Base-by-base conservation (phyloP, 331 rosid genomes). In the Malus hybrid region DNA sequence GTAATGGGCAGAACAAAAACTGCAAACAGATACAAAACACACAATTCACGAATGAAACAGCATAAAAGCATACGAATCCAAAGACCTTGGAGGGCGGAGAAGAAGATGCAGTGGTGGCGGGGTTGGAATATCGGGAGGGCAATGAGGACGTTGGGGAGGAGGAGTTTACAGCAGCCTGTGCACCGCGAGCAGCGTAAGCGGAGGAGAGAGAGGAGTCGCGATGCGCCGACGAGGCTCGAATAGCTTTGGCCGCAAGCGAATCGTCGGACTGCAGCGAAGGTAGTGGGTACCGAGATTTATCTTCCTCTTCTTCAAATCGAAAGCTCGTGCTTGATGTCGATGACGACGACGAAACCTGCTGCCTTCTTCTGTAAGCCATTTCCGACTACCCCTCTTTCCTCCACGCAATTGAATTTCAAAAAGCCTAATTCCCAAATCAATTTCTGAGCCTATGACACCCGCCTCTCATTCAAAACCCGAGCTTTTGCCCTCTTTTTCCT, bases 181-280 rank as follows among this genome's bases (percentile, higher is more conserved):
- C 70, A n/a, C 84, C 77, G 67, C 78, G 83, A 19, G 87, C 84
- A 73, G 91, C 89, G 46, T 94, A 92, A 30, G 92, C 91, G 33
- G 99, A 94, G 57, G 99, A 94, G 26, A 91, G 88, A 7, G 99
- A 92, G 50, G 96, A 90, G 74, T 88, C 99, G 12, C 96, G 90
- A 42, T 91, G 86, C 1, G 99, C 90, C 28, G 99, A 94, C 36
- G 99, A 94, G 19, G 97, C 96, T 82, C 90, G 84, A 5, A 94
- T 91, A 28, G 97, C 99, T 81, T 90, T 94, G 2, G 99, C 99
- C 9, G 99, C 99, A 7, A 94, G 96, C 13, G 97, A 88, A 66
- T 73, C 77, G 22, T 42, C 77, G 10, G 71, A 63, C 74, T 70
- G 46, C 19, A 74, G 71, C 6, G 76, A 48, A 28, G 80, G 75